A percentile compares a stretch with the other conserved stretches of the same genome.
Conservation (phyloP, 495 filamentous ascomycete genomes). For the Daldinia childiae region DNA sequence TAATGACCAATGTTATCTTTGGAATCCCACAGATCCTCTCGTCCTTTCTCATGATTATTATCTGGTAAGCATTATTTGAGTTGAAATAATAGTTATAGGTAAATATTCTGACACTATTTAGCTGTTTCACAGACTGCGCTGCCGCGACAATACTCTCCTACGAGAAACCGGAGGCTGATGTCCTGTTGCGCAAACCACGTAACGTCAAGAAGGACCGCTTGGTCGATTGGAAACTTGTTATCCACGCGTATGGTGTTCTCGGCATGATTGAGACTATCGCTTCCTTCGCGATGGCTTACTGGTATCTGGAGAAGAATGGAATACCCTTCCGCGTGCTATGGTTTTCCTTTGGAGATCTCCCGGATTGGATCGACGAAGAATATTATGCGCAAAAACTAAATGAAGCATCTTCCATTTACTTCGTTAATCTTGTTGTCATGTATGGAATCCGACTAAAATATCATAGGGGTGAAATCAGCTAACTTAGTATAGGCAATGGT, state of each 20-base stretch:
- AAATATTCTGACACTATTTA: conserved; percentile 29
- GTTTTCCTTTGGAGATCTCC: conserved; percentile 66
- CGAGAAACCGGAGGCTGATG: conserved; percentile 76
- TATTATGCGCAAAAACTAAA: conserved; percentile 60
- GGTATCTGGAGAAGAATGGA: conserved; percentile 68
- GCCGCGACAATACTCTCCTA: conserved; percentile 74
- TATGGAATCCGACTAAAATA: conserved; percentile 38
- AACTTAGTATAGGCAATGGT: conserved; percentile 65
- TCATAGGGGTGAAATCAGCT: neutral
- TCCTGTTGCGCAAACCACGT: conserved; percentile 68
- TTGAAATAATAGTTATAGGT: too few species aligned
- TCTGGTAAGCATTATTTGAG: conserved; percentile 48
- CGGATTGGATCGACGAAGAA: conserved; percentile 56
- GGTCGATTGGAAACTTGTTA: conserved; percentile 70
- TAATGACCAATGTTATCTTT: conserved; percentile 72
- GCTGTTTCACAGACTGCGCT: conserved; percentile 75
- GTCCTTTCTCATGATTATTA: conserved; percentile 76
- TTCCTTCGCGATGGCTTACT: conserved; percentile 73
- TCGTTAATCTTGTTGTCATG: conserved; percentile 78
- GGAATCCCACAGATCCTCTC: conserved; percentile 73
- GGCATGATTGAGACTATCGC: conserved; percentile 67
- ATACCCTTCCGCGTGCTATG: conserved; percentile 66
- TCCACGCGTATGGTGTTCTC: conserved; percentile 71
- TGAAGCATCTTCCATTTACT: conserved; percentile 72
- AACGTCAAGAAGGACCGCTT: conserved; percentile 68